Base-by-base conservation (phyloP, 106 monocot genomes). In the Hemerocallis citrina region DNA sequence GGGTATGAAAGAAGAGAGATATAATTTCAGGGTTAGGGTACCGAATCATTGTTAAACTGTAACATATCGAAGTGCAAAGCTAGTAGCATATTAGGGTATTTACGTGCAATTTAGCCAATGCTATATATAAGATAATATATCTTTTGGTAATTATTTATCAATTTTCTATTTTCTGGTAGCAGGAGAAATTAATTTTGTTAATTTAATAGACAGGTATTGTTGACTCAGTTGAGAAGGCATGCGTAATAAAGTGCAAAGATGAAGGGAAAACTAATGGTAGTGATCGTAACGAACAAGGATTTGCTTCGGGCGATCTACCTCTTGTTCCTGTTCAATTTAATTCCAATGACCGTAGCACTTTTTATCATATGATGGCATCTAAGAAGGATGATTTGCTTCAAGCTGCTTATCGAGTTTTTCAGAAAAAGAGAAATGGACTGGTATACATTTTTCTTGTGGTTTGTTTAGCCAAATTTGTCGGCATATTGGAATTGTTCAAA, bases 401-500 rank as follows among this genome's bases (percentile, higher is more conserved):
- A 17, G 54, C 58, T 50, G 39, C 67, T 29, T 63, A 73, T 25
- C 41, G 25, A 58, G 50, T 57, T 58, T 47, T 78, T 31, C 47
- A 64, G 67, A 78, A 66, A 36, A 72, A 55, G 16, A 21, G 55
- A 33, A 41, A 73, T 58, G 67, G 50, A 52, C 19, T 78, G 72
- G 78, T 78, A 78, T 34, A 15, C 23, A 20, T 37, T 61, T 41
- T 63, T 55, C n/a, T n/a, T n/a, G n/a, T n/a, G 19, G 7, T 43
- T n/a, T n/a, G n/a, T 44, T 7, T 39, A 6, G 27, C 5, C 10
- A 55, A 32, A 65, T 24, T 21, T 15, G n/a, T n/a, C n/a, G n/a
- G n/a, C 22, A n/a, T 27, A 9, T 38, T 34, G 3, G 46, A 44
- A 3, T 29, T 24, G 15, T 52, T 39, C 8, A 15, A 52, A 37